Base-by-base conservation (phyloP, 768 basidiomycete species). In the Termitomyces bulborhizus region DNA sequence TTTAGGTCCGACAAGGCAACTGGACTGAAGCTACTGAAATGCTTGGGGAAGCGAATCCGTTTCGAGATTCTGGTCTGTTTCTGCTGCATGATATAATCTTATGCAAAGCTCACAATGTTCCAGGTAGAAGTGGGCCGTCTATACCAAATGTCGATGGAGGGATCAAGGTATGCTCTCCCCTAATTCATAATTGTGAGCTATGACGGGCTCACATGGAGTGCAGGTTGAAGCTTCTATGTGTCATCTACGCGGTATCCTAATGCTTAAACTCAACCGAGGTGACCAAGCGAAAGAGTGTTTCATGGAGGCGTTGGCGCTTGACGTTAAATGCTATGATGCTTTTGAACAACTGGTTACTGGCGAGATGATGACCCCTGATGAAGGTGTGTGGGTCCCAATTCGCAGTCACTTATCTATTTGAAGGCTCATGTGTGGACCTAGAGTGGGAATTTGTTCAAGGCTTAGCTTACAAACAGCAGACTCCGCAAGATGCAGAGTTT, bases 401-500 rank as follows among this genome's bases (percentile, higher is more conserved):
- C 37, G 3, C 6, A 24, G 3, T 12, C 26, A 31, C n/a, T 4
- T 31, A 24, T 32, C 4, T 12, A n/a, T 34, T 34, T 7, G 2
- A n/a, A 43, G 42, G 34, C 11, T 26, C 50, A 40, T 31, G 16
- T 34, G 15, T 27, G 6, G 2, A 41, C 42, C 3, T 62, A 98
- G 97, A 99, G 69, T 98, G 97, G 97, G 89, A 95, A 56, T 96
- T 98, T 59, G 81, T 99, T 3, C 88, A 92, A 66, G 78, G 82
- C 15, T 79, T 99, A 11, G 79, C 88, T 1, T 98, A 93, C 64
- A 73, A 77, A 34, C 82, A 88, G 39, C 96, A 98, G 66, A 85
- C 84, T 0, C 85, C 86, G 2, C 86, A 93, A 57, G 94, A 97
- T 58, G 91, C 93, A 0, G 84, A 90, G 40, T 97, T 99, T 65